Evolutionary conservation across 345 rosid genomes (phyloP), one percentile per base, ranked within the genome.

Genomic region (Salix brachista): DNA sequence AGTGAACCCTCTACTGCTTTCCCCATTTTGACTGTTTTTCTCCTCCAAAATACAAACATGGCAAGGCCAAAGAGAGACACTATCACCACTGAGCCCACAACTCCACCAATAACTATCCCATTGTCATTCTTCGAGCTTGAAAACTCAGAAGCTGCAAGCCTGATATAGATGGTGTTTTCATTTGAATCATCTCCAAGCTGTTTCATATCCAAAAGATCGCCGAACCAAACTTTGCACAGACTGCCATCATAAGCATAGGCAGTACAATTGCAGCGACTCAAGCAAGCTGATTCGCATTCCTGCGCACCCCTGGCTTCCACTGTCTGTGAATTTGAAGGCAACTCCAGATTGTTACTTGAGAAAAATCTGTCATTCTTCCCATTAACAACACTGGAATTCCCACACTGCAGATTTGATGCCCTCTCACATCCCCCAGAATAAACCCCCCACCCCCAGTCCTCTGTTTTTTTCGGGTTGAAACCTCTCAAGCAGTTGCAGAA

Each of bases 71-170:
- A 44, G 1, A 91, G 60, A 19, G 60, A 68, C 39, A 81, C 48
- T 0, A 78, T 69, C 23, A 75, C 85, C 39, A 79, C 82, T 1
- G 88, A 75, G 8, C 90, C 90, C 2, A 78, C 68, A 52, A 48
- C 88, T 10, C 81, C 90, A 17, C 91, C 86, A 16, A 88, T 74
- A 65, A 87, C 44, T 3, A 60, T 66, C 71, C 70, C 75, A 61
- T 79, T 88, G 37, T 79, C 87, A 44, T 70, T 78, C 41, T 86
- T 83, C 6, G 78, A 72, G 44, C 76, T 77, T 25, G 85, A 72
- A 78, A 94, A 71, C 26, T 92, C 97, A 0, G 97, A 90, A 78
- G 90, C 85, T n/a, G 91, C 91, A 2, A 94, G 90, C 77, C 88
- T 85, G 69, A 92, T 74, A 34, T 86, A 81, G 32, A 91, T 42